These are phyloP conservation scores for Saccharomycopsis sp. DNA, from an alignment of 805 yeast genomes.

Conservation along the genomic window DNA sequence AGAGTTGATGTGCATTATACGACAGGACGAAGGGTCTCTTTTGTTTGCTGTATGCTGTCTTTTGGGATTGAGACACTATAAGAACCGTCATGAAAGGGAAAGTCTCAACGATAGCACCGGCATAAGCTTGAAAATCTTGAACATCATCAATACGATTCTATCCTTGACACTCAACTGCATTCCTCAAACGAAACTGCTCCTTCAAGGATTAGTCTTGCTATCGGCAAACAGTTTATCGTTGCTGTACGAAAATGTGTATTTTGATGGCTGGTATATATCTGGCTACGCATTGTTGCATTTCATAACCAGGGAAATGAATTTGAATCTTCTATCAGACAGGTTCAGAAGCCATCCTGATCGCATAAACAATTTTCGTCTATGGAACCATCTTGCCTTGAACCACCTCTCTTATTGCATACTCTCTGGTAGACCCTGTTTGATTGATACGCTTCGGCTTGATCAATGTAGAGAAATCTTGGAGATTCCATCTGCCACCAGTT, in stretches of 20 bases:
- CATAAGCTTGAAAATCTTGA: background rate
- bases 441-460: constrained; percentile 53
- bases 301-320: constrained; percentile 39
- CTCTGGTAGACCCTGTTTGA: constrained; percentile 56
- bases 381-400: constrained; percentile 64
- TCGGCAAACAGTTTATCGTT: constrained; percentile 60
- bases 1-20: background rate
- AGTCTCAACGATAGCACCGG: background rate
- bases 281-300: constrained; percentile 61
- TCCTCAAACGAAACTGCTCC: constrained; percentile 32
- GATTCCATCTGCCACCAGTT: constrained; percentile 57
- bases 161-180: background rate
- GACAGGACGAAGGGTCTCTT: background rate
- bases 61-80: background rate
- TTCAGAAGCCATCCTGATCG: constrained; percentile 29
- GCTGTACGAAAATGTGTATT: constrained; percentile 41
- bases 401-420: constrained; percentile 62
- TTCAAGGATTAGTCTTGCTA: constrained; percentile 61
- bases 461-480: constrained; percentile 53
- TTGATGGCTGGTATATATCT: constrained; percentile 69
- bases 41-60: background rate
- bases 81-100: background rate
- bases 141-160: background rate
- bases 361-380: constrained; percentile 52
- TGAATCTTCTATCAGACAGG: constrained; percentile 21